Conservation (phyloP, 2,329 filamentous ascomycete species). For the Clonostachys chloroleuca region DNA sequence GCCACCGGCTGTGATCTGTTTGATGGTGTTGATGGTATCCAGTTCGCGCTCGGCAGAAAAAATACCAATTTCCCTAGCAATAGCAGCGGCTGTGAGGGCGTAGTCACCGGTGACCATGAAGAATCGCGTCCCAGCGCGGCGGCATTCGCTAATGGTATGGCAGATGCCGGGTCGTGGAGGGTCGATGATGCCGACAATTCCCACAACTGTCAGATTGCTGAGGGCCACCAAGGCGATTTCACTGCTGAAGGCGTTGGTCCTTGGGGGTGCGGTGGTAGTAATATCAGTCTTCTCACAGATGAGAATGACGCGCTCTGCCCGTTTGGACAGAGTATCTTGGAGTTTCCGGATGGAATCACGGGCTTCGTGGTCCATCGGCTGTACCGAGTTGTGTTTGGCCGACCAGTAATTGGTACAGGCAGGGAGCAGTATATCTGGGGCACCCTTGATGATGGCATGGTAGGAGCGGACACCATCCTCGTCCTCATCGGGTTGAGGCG, state of each 20-base stretch:
- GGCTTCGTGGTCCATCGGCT: conserved; percentile 24
- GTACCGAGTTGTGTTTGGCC: conserved; percentile 16
- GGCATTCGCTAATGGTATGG: conserved; percentile 31
- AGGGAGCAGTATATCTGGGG: conserved; percentile 42
- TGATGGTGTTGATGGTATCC: conserved; percentile 20
- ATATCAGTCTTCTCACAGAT: conserved; percentile 29
- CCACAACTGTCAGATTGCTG: conserved; percentile 39
- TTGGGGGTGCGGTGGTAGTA: conserved; percentile 13
- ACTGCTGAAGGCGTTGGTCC: conserved; percentile 44
- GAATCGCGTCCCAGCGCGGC: conserved; percentile 37
- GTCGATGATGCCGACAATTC: conserved; percentile 46
- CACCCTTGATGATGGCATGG: conserved; percentile 46
- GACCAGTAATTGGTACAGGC: conserved; percentile 29
- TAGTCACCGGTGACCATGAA: conserved; percentile 45
- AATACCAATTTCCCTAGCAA: conserved; percentile 62
- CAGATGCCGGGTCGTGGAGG: conserved; percentile 37
- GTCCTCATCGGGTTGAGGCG: conserved; percentile 5
- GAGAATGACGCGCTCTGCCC: conserved; percentile 37
- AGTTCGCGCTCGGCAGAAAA: conserved; percentile 44
- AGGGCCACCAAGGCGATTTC: conserved; percentile 35
- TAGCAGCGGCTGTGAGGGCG: conserved; percentile 57
- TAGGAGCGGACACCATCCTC: conserved; percentile 12
- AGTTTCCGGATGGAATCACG: conserved; percentile 23
- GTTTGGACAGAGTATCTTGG: conserved; percentile 32
- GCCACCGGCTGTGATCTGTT: neutral